Conservation (phyloP, 2,329 filamentous ascomycete genomes). For the Pseudogymnoascus sp. region DNA sequence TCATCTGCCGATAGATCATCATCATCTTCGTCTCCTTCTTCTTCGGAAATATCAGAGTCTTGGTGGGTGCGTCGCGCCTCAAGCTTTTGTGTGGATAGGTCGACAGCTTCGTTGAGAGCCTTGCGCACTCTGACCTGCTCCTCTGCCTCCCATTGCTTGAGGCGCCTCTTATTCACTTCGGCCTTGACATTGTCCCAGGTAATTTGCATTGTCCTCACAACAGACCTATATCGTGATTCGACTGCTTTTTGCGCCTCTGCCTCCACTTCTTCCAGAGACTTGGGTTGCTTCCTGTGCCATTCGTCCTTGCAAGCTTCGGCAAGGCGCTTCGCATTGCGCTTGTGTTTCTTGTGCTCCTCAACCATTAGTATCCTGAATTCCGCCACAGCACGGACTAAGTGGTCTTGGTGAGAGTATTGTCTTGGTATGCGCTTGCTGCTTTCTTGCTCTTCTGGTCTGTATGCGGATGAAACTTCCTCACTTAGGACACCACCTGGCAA, state of each 20-base stretch:
- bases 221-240: conserved; percentile 61
- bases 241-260: conserved; percentile 66
- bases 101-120: conserved; percentile 67
- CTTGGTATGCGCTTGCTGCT: conserved; percentile 58
- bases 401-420: conserved; percentile 83
- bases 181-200: conserved; percentile 59
- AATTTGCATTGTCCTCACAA: conserved; percentile 50
- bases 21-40: conserved; percentile 30
- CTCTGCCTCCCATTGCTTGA: conserved; percentile 58
- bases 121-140: conserved; percentile 58
- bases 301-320: conserved; percentile 72
- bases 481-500: conserved; percentile 71
- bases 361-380: conserved; percentile 76
- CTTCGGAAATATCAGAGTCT: conserved; percentile 46
- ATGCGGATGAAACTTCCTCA: conserved; percentile 61
- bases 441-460: conserved; percentile 60
- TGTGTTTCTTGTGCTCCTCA: conserved; percentile 72
- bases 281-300: conserved; percentile 67
- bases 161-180: conserved; percentile 53
- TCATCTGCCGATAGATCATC: conserved; percentile 31
- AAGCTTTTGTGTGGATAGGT: conserved; percentile 61
- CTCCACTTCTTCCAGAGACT: conserved; percentile 73
- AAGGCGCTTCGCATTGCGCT: conserved; percentile 66
- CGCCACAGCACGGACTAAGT: conserved; percentile 70
- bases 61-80: conserved; percentile 50